Conservation (phyloP, 2,329 filamentous ascomycete genomes). For the Clonostachys solani region DNA sequence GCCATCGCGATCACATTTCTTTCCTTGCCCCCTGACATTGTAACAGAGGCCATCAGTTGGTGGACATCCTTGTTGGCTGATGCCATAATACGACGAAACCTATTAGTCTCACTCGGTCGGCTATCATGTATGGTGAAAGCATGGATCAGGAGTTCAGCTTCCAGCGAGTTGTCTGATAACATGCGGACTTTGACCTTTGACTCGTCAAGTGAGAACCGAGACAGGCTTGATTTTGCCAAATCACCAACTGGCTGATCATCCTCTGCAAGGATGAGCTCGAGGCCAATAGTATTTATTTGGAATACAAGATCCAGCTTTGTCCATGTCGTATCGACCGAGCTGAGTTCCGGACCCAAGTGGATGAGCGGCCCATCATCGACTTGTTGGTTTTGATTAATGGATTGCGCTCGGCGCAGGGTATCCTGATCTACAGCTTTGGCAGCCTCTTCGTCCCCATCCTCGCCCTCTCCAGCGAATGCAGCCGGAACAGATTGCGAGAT, state of each 20-base stretch:
- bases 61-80: conserved; percentile 92
- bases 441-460: conserved; percentile 70
- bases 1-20: conserved; percentile 84
- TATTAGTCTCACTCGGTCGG: conserved; percentile 84
- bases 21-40: conserved; percentile 82
- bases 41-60: conserved; percentile 96
- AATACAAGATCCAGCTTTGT: conserved; percentile 92
- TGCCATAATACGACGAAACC: conserved; percentile 97
- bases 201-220: conserved; percentile 90
- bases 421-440: conserved; percentile 66
- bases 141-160: conserved; percentile 88
- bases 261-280: conserved; percentile 79
- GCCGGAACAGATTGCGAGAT: conserved; percentile 83
- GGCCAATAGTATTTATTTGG: conserved; percentile 78
- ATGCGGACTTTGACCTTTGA: conserved; percentile 89
- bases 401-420: conserved; percentile 44
- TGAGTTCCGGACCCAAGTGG: conserved; percentile 66
- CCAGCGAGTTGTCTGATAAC: conserved; percentile 85
- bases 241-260: conserved; percentile 76
- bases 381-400: conserved; percentile 28
- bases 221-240: conserved; percentile 75
- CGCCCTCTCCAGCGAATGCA: conserved; percentile 68
- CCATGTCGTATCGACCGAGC: conserved; percentile 69
- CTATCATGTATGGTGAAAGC: conserved; percentile 95
- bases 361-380: conserved; percentile 35